Evolutionary conservation across 1,139 yeast genomes (phyloP), one percentile per base, ranked within the genome.

Genomic region (Yamadazyma dendronema): DNA sequence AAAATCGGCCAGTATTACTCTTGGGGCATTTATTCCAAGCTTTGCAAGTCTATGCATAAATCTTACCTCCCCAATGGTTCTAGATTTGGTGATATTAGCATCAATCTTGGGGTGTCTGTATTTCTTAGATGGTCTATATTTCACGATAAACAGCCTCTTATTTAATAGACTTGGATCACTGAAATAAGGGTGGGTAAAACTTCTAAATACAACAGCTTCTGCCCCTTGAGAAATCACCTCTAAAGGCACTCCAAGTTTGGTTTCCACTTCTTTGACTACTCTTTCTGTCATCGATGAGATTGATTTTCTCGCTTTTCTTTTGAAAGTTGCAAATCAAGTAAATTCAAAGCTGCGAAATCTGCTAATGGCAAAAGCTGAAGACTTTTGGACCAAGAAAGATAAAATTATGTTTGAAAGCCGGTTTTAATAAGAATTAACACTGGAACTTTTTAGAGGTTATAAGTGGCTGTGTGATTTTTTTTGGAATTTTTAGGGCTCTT

Each of bases 21-120:
- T 61, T 0, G 98, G 98, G 2, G 84, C 83, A 9, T 67, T 63
- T 17, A 92, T 70, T 0, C 80, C 84, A 3, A 77, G 50, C 47
- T 62, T 65, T 11, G 65, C 61, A 34, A 92, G 65, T 50, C 78
- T 83, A 38, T 76, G 72, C 64, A 92, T 65, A 30, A 92, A 70
- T 46, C 92, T 79, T 3, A 90, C 88, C 54, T 92, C 99, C 1
- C 95, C 83, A 5, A 81, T 62, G 0, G 97, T 90, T 33, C 98
- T 69, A 32, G 81, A 81, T 49, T 82, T 84, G 7, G 95, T 88
- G 41, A 94, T 71, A 33, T 74, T 72, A 4, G 74, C 73, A 61
- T 92, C 98, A 21, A 92, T 77, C 34, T 73, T 72, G 5, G 94
- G 90, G 51, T 92, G 97, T 51, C 99, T 74, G 53, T 92, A 94